Percentiles rank a stretch among this genome's conserved stretches.
Evolutionary conservation across 805 yeast species (phyloP).

Genomic region (Ogataea siamensis): DNA sequence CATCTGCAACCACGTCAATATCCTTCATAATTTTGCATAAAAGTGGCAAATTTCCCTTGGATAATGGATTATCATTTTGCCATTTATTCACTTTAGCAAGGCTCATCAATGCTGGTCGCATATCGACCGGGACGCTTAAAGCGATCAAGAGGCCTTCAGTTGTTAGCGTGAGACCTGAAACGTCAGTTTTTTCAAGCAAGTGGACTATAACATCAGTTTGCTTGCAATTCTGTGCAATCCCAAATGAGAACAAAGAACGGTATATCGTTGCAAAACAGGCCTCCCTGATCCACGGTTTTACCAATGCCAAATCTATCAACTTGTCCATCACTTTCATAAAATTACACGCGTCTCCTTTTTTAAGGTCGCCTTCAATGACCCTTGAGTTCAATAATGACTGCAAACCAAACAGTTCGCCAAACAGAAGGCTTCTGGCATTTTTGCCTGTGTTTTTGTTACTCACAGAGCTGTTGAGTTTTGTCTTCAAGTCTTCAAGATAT

Average conservation of each 20-base stretch:
- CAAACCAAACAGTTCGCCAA: conserved; percentile 83
- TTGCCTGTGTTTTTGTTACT: conserved; percentile 62
- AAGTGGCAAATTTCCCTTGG: conserved; percentile 61
- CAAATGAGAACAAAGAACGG: conserved; percentile 41
- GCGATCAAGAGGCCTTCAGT: conserved; percentile 80
- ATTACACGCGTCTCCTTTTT: conserved; percentile 27
- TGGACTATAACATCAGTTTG: conserved; percentile 17
- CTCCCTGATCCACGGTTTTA: conserved; percentile 85
- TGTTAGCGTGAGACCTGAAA: conserved; percentile 56
- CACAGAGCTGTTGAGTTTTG: conserved; percentile 38
- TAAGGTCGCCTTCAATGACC: conserved; percentile 31
- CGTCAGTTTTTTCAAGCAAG: conserved; percentile 44
- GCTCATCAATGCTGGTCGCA: conserved; percentile 17
- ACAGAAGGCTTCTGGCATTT: conserved; percentile 73
- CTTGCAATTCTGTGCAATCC: conserved; percentile 19
- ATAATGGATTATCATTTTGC: conserved; percentile 72
- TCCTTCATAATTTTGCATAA: conserved; percentile 67
- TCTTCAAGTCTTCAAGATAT: conserved; percentile 36
- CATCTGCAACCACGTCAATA: conserved; percentile 40
- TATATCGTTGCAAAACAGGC: conserved; percentile 70
- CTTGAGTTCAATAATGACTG: conserved; percentile 67
- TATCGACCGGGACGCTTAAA: conserved; percentile 45
- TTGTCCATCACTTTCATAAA: conserved; percentile 42
- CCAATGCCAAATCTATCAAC: conserved; percentile 54
- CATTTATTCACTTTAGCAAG: conserved; percentile 42